These are phyloP conservation scores for Pythium grandisporangium DNA, from an alignment of 352 stramenopile species.

Conservation along the genomic window DNA sequence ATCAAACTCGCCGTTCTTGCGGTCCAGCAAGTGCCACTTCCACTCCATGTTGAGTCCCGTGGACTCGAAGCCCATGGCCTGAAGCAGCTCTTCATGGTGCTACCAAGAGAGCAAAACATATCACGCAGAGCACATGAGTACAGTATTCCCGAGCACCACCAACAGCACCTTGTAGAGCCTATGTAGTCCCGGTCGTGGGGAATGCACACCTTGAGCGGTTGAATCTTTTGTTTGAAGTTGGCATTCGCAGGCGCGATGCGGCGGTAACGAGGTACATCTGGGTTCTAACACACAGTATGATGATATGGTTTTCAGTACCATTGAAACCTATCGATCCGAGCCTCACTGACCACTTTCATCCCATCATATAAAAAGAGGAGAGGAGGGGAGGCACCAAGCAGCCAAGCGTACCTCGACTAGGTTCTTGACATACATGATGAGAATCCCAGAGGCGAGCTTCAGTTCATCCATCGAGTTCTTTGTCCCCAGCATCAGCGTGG, in stretches of 20 bases:
- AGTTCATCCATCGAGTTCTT: slow-evolving; percentile 73
- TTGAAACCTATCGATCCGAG: no score
- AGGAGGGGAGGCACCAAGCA: no score
- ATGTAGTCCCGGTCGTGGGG: neutral
- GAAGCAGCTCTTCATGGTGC: slow-evolving; percentile 69
- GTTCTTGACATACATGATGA: slow-evolving; percentile 86
- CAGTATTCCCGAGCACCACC: no score
- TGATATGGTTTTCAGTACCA: no score
- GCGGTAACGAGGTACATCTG: slow-evolving; percentile 72
- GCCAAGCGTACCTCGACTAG: slow-evolving; percentile 45
- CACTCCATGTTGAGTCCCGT: slow-evolving; percentile 74
- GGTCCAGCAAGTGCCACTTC: slow-evolving; percentile 68
- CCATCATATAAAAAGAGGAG: no score
- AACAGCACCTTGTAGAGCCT: no score
- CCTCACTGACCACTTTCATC: no score
- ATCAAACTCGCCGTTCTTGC: slow-evolving; percentile 48
- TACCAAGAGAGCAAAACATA: slow-evolving; percentile 6
- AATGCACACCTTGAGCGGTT: slow-evolving; percentile 50
- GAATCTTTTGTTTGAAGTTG: slow-evolving; percentile 84
- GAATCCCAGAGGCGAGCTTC: slow-evolving; percentile 52
- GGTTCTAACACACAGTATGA: slow-evolving; percentile 30
- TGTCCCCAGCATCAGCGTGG: no score
- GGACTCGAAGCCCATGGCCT: slow-evolving; percentile 70
- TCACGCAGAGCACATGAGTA: neutral
- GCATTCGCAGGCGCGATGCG: slow-evolving; percentile 66